phyloP scores from a whole-genome alignment of 495 filamentous ascomycete genomes.

The Penicillium crystallinum region DNA sequence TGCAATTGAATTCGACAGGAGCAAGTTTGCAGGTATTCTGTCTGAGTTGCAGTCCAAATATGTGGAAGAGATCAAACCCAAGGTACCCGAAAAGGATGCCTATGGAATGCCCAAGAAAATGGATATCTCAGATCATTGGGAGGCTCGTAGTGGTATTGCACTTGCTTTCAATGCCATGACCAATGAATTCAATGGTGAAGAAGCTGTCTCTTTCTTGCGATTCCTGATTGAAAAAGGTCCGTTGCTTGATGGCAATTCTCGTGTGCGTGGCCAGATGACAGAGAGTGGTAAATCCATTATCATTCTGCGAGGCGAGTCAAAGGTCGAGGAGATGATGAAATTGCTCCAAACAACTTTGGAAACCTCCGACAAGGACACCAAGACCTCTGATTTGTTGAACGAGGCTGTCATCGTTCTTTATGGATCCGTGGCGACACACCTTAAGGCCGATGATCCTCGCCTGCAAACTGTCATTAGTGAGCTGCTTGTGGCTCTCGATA shows the following conservation, averaged over 20 bases:
- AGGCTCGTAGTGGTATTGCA: slow-evolving; percentile 79
- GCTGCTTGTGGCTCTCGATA: slow-evolving; percentile 78
- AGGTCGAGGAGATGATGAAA: slow-evolving; percentile 87
- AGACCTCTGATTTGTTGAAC: slow-evolving; percentile 78
- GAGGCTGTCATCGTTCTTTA: slow-evolving; percentile 97
- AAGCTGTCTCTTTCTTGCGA: slow-evolving; percentile 69
- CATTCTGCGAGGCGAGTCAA: slow-evolving; percentile 65
- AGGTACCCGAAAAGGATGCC: slow-evolving; percentile 74
- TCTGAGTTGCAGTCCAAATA: slow-evolving; percentile 63
- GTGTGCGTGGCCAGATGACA: slow-evolving; percentile 85
- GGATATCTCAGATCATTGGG: slow-evolving; percentile 83
- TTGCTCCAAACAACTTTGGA: slow-evolving; percentile 82
- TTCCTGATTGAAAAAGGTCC: slow-evolving; percentile 84
- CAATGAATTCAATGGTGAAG: slow-evolving; percentile 55
- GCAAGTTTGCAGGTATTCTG: slow-evolving; percentile 53
- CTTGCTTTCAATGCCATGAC: slow-evolving; percentile 80
- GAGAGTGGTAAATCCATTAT: slow-evolving; percentile 82
- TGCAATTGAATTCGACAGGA: slow-evolving; percentile 53
- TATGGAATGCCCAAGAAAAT: slow-evolving; percentile 89
- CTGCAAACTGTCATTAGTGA: slow-evolving; percentile 80
- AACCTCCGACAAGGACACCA: slow-evolving; percentile 70
- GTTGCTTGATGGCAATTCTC: slow-evolving; percentile 68
- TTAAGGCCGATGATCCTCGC: slow-evolving; percentile 75
- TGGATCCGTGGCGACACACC: slow-evolving; percentile 82
- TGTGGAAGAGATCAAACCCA: slow-evolving; percentile 69